Evolutionary conservation across 495 filamentous ascomycete genomes (phyloP).

Genomic region (Neurospora sp.): DNA sequence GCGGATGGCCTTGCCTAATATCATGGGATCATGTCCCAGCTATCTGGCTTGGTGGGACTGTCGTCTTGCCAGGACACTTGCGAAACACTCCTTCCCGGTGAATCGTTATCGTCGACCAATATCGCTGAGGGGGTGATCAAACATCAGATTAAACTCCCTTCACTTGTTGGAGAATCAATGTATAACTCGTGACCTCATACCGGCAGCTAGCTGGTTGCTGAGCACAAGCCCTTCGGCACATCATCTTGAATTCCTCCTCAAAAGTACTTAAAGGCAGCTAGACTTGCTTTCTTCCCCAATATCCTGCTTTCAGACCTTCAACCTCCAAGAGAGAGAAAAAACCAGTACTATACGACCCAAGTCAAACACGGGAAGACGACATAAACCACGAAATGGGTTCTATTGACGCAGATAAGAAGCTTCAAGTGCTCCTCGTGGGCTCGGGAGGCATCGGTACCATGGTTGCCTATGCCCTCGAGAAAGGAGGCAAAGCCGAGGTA

Average conservation of each 20-base stretch:
- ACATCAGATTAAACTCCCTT: not conserved
- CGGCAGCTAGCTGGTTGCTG: not conserved
- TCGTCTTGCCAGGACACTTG: not conserved
- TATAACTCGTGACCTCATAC: not conserved
- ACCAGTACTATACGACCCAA: not conserved
- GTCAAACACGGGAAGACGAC: not conserved
- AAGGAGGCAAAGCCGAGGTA: conserved; percentile 16
- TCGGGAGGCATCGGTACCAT: conserved; percentile 31
- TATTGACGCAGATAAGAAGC: conserved; percentile 1
- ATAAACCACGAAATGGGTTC: conserved; percentile 3
- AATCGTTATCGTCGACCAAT: not conserved
- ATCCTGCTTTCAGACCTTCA: not conserved
- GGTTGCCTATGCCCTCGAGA: conserved; percentile 28
- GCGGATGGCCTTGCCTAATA: not conserved
- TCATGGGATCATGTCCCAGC: not conserved
- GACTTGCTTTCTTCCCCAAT: not conserved
- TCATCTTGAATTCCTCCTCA: not conserved
- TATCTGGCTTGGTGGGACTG: not conserved
- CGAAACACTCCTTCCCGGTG: not conserved
- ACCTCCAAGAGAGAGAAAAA: not conserved
- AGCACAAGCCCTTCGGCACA: not conserved
- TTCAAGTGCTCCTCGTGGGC: conserved; percentile 28
- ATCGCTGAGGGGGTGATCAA: not conserved
- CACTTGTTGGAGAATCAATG: not conserved
- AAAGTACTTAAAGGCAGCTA: not conserved